These are phyloP conservation scores for Boletus rex-veris DNA, from an alignment of 768 basidiomycete genomes.

Conservation along the genomic window DNA sequence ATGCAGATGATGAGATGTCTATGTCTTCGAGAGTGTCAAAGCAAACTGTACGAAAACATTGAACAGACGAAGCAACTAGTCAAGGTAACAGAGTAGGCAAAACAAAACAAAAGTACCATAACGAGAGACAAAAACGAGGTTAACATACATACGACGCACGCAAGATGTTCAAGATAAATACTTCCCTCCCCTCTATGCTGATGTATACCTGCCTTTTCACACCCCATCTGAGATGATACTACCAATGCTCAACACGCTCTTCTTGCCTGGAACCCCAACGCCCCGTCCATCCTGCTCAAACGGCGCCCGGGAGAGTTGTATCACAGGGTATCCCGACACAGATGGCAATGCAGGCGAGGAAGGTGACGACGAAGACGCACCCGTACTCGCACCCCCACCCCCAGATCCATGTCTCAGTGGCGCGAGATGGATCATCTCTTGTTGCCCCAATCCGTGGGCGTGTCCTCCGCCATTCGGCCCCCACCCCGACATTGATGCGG, in stretches of 20 bases:
- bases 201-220: neutral
- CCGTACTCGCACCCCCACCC: constrained; percentile 4
- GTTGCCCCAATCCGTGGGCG: constrained; percentile 20
- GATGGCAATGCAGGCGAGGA: constrained; percentile 27
- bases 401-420: constrained; percentile 28
- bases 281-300: constrained; percentile 31
- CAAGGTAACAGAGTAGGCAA: no score
- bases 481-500: constrained; percentile 13
- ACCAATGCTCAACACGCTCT: constrained; percentile 66
- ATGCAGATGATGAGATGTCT: no score
- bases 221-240: constrained; percentile 59
- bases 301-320: constrained; percentile 31
- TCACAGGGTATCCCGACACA: constrained; percentile 24
- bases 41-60: no score
- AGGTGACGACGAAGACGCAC: constrained; percentile 26
- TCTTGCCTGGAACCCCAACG: constrained; percentile 40
- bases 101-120: no score
- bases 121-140: no score
- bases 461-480: constrained; percentile 15
- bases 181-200: no score
- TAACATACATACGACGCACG: no score
- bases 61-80: no score
- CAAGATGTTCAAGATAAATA: no score
- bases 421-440: constrained; percentile 36
- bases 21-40: no score